Evolutionary conservation across 768 basidiomycete species (phyloP), one percentile per base, ranked within the genome.

Genomic region (Suillus occidentalis): DNA sequence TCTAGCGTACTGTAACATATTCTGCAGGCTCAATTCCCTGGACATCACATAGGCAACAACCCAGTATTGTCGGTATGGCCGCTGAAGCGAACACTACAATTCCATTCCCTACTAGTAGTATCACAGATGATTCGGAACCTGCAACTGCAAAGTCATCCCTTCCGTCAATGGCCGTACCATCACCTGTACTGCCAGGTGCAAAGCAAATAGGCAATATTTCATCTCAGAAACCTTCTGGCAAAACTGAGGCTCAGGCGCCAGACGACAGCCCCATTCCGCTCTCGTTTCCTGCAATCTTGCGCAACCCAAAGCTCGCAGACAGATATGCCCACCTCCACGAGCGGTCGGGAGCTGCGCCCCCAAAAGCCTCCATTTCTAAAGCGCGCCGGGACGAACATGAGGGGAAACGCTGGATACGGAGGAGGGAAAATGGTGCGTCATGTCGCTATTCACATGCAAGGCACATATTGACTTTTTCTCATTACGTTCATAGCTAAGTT

Each of bases 321-420:
- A 79, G 83, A 25, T 89, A 81, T 68, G 84, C 87, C 0, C 83
- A 88, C 72, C 79, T 90, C 7, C 79, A 78, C 36, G 61, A 71
- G 28, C 60, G 47, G 22, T 58, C 68, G 2, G 60, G 63, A 47
- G 63, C 57, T 28, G 52, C 64, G 7, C 60, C 67, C 1, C 52
- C 68, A 6, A 68, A 73, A 28, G 63, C 69, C 12, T 63, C 63
- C 1, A 58, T 72, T 0, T 43, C 65, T 31, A 86, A 79, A 76
- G 85, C 83, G 70, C 81, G 77, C 45, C 78, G 87, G 61, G 83
- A 84, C 63, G 86, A 88, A 59, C 88, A 86, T 60, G 89, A 91
- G 67, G 92, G 92, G 42, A 93, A 90, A 75, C 88, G 90, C 40
- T 91, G 88, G 88, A 76, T 87, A 6, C 78, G 90, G 68, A 84